Base-by-base conservation (phyloP, 805 yeast genomes). In the Grigorovia transvaalensis region DNA sequence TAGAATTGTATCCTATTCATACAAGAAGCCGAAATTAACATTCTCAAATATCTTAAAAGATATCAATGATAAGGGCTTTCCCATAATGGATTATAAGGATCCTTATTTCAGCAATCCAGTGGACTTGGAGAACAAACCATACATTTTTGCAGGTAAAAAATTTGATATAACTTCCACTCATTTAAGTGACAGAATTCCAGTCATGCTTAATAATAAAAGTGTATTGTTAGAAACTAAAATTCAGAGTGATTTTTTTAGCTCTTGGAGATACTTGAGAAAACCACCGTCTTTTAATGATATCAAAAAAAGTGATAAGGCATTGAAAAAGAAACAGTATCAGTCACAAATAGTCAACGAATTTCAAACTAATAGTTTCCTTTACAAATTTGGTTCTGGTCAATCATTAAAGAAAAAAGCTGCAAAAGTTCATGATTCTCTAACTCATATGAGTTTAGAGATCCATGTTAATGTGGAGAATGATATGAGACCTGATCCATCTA, bases 131-230 rank as follows among this genome's bases (percentile, higher is more conserved):
- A 59, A 65, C 6, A 64, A 66, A 11, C 82, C 91, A 0, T 76
- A 84, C 51, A 66, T 78, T 0, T 82, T 80, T 66, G 90, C 90
- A 1, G 90, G 89, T 6, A 79, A 75, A 54, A 79, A 76, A 56
- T 80, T 81, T 54, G 69, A 67, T 1, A 65, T 85, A 1, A 64
- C 67, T 12, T 76, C 81, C 0, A 58, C 64, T 2, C 70, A 75
- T 50, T 40, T 68, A 9, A 51, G 63, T 17, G 59, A 70, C 48
- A 53, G 75, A 35, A 61, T 66, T 17, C 58, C 63, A 1, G 59
- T 69, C 19, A 49, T 60, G 12, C 57, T 67, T 47, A 19, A 57
- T 48, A 63, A 57, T 2, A 58, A 59, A 15, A 48, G 58, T 9
- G 27, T 58, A 3, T 46, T 48, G 15, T 23, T 53, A 4, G 54